A percentile compares a stretch with the other conserved stretches of the same genome.
phyloP scores from a whole-genome alignment of 495 filamentous ascomycete genomes.

The Podospora bellae-mahoneyi region DNA sequence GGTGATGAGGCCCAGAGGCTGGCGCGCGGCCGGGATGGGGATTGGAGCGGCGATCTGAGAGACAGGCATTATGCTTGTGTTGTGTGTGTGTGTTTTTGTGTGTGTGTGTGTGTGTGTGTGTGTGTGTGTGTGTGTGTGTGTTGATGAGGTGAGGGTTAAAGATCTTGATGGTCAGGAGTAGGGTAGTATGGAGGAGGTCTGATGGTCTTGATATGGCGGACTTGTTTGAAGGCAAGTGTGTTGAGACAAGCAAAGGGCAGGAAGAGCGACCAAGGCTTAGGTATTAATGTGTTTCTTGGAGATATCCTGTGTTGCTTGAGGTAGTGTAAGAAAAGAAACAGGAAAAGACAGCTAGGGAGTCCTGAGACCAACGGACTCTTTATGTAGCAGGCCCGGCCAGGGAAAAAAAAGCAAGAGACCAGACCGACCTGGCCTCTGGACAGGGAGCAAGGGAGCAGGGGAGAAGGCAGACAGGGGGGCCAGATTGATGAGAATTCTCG shows the following conservation, averaged over 20 bases:
- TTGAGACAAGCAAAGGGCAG: conserved; percentile 12
- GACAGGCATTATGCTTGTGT: conserved; percentile 33
- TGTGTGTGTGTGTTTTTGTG: conserved; percentile 4
- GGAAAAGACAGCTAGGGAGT: conserved; percentile 5
- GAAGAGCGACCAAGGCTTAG: conserved; percentile 17
- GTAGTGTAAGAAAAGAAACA: conserved; percentile 16
- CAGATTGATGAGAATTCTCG: conserved; percentile 18
- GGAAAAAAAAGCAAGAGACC: conserved; percentile 14
- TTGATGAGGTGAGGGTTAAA: conserved; percentile 4
- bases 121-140: background rate
- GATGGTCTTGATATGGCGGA: conserved; percentile 14
- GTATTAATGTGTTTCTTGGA: conserved; percentile 25
- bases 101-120: background rate
- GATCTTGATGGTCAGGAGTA: background rate
- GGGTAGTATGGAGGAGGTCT: background rate
- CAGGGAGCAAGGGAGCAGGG: conserved; percentile 18
- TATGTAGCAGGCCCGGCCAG: conserved; percentile 21
- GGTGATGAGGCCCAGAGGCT: conserved; percentile 35
- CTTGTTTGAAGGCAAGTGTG: conserved; percentile 10
- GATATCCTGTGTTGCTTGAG: conserved; percentile 15
- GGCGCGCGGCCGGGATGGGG: conserved; percentile 41
- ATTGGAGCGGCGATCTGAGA: conserved; percentile 44
- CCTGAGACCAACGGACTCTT: conserved; percentile 19
- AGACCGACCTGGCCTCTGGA: conserved; percentile 16
- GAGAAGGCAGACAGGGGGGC: background rate